These are phyloP conservation scores for Podaxis mareebaensis DNA, from an alignment of 768 basidiomycete species.

Conservation along the genomic window DNA sequence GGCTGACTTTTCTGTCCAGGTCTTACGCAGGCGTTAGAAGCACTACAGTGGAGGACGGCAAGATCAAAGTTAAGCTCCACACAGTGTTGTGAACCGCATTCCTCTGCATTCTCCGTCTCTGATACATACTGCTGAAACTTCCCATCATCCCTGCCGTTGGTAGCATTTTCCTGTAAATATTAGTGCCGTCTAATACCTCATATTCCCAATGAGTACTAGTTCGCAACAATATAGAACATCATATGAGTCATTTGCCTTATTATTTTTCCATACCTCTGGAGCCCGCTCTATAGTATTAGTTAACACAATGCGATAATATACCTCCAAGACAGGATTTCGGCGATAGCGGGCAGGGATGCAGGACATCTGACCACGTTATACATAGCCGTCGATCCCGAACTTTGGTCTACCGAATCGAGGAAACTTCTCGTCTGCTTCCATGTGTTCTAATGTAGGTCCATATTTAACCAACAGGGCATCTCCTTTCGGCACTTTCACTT, in stretches of 20 bases:
- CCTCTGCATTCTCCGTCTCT: background rate
- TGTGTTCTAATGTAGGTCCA: background rate
- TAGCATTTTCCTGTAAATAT: background rate
- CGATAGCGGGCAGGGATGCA: background rate
- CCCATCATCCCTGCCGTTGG: background rate
- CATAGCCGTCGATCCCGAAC: background rate
- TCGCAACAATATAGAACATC: too few relatives aligned
- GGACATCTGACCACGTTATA: background rate
- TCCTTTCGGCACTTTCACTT: background rate
- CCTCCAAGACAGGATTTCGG: too few relatives aligned
- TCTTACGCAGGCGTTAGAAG: slow-evolving; percentile 2
- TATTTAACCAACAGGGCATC: background rate
- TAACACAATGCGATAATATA: too few relatives aligned
- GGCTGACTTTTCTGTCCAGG: background rate
- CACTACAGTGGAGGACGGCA: background rate
- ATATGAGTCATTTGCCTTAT: too few relatives aligned
- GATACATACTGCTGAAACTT: background rate
- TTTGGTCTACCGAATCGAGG: background rate
- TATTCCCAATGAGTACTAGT: too few relatives aligned
- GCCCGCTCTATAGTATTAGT: too few relatives aligned
- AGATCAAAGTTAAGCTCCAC: background rate
- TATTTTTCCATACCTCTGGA: too few relatives aligned
- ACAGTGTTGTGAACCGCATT: background rate
- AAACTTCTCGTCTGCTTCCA: background rate
- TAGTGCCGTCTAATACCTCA: too few relatives aligned